Percentiles rank a stretch among this genome's conserved stretches.
Conservation (phyloP, 1,284 basidiomycete genomes). For the Singerocomus inundabilis region DNA sequence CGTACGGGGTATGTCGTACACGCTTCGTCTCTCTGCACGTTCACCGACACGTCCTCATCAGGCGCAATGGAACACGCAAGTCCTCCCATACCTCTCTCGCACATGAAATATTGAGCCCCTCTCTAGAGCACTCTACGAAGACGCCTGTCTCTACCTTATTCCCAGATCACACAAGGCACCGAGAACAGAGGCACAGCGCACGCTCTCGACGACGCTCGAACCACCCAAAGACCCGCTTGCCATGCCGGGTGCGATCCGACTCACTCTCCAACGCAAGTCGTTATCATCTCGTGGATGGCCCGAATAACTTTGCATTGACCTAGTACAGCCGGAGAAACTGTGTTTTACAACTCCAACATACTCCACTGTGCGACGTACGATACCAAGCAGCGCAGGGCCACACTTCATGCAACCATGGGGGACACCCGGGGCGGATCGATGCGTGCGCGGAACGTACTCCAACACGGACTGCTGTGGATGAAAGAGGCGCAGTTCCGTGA, state of each 20-base stretch:
- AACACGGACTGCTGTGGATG: slow-evolving; percentile 80
- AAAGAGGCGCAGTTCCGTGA: slow-evolving; percentile 53
- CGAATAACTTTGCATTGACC: too few relatives aligned
- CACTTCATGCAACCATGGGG: slow-evolving; percentile 75
- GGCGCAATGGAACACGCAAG: slow-evolving; percentile 84
- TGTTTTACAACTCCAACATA: slow-evolving; percentile 83
- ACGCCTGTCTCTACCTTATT: slow-evolving; percentile 74
- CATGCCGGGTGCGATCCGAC: slow-evolving; percentile 68
- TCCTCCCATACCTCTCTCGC: not conserved
- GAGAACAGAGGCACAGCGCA: slow-evolving; percentile 60
- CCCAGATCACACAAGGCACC: slow-evolving; percentile 66
- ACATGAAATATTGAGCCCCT: too few relatives aligned
- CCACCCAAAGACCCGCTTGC: slow-evolving; percentile 57
- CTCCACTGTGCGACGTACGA: slow-evolving; percentile 73
- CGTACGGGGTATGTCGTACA: slow-evolving; percentile 63
- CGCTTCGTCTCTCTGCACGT: too few relatives aligned
- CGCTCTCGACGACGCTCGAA: slow-evolving; percentile 52
- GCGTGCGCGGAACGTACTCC: slow-evolving; percentile 76
- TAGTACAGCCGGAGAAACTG: slow-evolving; percentile 62
- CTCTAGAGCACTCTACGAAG: slow-evolving; percentile 70
- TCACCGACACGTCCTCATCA: not conserved
- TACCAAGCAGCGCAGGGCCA: slow-evolving; percentile 53
- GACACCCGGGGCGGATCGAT: slow-evolving; percentile 58
- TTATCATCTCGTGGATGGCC: too few relatives aligned
- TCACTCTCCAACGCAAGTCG: slow-evolving; percentile 57